Base-by-base conservation (phyloP, 2,329 filamentous ascomycete species). In the Coniochaeta sp. region DNA sequence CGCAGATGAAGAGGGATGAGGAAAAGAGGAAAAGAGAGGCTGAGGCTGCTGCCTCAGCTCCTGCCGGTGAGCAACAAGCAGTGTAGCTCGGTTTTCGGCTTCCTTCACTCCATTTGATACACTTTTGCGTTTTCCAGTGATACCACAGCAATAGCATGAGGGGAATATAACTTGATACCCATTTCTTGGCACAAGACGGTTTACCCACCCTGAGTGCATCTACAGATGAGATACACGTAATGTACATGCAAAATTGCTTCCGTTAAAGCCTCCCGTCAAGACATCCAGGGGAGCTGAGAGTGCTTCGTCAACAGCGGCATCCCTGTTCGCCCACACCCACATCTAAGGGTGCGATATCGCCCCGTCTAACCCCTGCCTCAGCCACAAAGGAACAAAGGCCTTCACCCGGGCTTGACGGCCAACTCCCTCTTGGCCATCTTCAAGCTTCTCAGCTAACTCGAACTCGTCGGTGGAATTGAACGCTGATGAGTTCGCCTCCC, bases 381-480 rank as follows among this genome's bases (percentile, higher is more conserved):
- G 60, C 93, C 93, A 98, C 44, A 85, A 79, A 0, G 93, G 92
- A 66, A 97, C 87, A 73, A 96, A 59, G 4, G 57, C 57, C 43
- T 59, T 59, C n/a, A 59, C 63, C 83, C 77, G 81, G 60, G 78
- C 70, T 22, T 77, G 78, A 47, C 73, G 75, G 79, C 79, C 80
- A 47, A 79, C 28, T 57, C 31, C 31, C 17, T 57, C 76, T 28
- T 56, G 54, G 54, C 34, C 54, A 1, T 31, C 56, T 12, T 58
- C 56, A 16, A 58, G 34, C 26, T 44, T 40, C 26, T 58, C 56
- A 11, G 19, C 58, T 11, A 89, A 71, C 62, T 83, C 77, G 66
- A 89, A 89, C 72, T 89, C 82, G 61, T 87, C 81, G 1, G 79
- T 80, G 0, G 83, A 80, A 62, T 77, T 83, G 70, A 80, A 90